Base-by-base conservation (phyloP, 495 filamentous ascomycete species). In the Hypoxylon perforatum region DNA sequence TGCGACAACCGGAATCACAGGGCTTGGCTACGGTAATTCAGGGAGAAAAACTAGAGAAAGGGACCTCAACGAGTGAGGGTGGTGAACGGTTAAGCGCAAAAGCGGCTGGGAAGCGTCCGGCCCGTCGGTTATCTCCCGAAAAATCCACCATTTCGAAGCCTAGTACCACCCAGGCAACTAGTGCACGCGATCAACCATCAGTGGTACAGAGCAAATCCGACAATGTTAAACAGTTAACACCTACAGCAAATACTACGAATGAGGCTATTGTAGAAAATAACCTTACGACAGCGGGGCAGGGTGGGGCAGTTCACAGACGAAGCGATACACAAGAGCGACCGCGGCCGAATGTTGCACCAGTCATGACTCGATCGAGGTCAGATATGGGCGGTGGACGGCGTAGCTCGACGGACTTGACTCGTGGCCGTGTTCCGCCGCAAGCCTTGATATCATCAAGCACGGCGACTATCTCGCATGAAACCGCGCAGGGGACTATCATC, bases 71-170 rank as follows among this genome's bases (percentile, higher is more conserved):
- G 4, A 55, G 38, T 28, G 66, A 62, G 7, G 44, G 10, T 25
- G n/a, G 17, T 22, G 64, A 60, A 9, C 42, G 30, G 17, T 22
- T 75, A 50, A 78, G 74, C 59, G 60, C 69, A 1, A 80, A 78
- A 47, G 78, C 75, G 21, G 73, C 75, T 23, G 79, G 79, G 12
- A 80, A 81, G 54, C 72, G 73, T 30, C 76, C 75, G 14, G 71
- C 61, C 0, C 47, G 38, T 25, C 61, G 15, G 14, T 21, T 12
- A 30, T 46, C 52, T 48, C 67, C 39, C 23, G 58, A 61, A 19
- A 61, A 63, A 41, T 17, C 60, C 15, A 63, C 59, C 19, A 22
- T 63, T 11, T 46, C 57, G 19, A 66, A 56, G 57, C 11, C 48
- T 33, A 64, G 19, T n/a, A 61, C 17, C 57, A 60, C 52, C 30